Percentiles rank a stretch among this genome's conserved stretches.
phyloP scores from a whole-genome alignment of 1,139 yeast genomes.

The Nakaseomyces delphensis region DNA sequence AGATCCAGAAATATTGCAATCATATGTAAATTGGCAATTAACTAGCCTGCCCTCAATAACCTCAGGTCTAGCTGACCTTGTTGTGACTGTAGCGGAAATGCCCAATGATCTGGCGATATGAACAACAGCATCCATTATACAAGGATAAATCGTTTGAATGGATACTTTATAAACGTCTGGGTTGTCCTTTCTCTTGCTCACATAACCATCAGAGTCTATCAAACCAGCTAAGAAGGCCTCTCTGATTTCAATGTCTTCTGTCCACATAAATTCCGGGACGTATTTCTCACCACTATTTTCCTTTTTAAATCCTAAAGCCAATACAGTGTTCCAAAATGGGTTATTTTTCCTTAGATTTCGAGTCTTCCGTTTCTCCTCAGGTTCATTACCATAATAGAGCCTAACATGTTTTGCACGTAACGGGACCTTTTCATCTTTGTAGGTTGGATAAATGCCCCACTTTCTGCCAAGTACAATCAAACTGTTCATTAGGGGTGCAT shows the following conservation, averaged over 20 bases:
- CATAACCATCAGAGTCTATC: slow-evolving; percentile 36
- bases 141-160: slow-evolving; percentile 29
- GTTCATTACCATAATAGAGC: slow-evolving; percentile 17
- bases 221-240: slow-evolving; percentile 39
- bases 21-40: slow-evolving; percentile 22
- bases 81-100: slow-evolving; percentile 21
- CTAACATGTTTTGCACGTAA: slow-evolving; percentile 24
- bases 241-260: slow-evolving; percentile 32
- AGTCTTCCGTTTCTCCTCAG: slow-evolving; percentile 12
- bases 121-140: slow-evolving; percentile 32
- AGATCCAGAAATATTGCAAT: slow-evolving; percentile 20
- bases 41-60: slow-evolving; percentile 19
- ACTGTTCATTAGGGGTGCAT: slow-evolving; percentile 18
- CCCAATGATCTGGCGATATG: slow-evolving; percentile 37
- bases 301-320: slow-evolving; percentile 16
- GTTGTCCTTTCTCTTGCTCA: slow-evolving; percentile 17
- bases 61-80: slow-evolving; percentile 18
- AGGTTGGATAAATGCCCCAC: slow-evolving; percentile 24
- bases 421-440: slow-evolving; percentile 17
- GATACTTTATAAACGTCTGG: slow-evolving; percentile 22
- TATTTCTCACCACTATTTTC: slow-evolving; percentile 20
- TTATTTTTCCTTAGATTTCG: slow-evolving; percentile 20
- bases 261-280: slow-evolving; percentile 25
- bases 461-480: slow-evolving; percentile 18
- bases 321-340: slow-evolving; percentile 23